Evolutionary conservation across 495 filamentous ascomycete genomes (phyloP), one percentile per base, ranked within the genome.

Genomic region (Hypoxylon trugodes): DNA sequence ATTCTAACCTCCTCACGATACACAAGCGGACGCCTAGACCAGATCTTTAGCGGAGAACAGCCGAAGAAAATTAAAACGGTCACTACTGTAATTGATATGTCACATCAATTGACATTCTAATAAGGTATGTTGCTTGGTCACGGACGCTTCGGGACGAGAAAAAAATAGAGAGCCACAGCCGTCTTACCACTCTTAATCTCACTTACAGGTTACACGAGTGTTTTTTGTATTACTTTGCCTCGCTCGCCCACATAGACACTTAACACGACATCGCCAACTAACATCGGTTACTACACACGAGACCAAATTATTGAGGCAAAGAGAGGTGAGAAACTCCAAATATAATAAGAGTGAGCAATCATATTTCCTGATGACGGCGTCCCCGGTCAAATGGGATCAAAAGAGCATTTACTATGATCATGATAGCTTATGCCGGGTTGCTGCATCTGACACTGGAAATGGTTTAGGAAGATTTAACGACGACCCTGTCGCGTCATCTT

Each of bases 111-210:
- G 19, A 37, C 15, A 21, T 32, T 48, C 63, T 19, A 43, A 24
- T 58, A 41, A 55, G 52, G 24, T 26, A 53, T 58, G 52, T 38
- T 24, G 57, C 46, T n/a, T 61, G 52, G 54, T 51, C 40, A 48
- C 64, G 40, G 64, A 58, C 64, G 57, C 58, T 61, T 67, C 58
- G 64, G 64, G 58, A 61, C 57, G 64, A 13, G 25, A 46, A 59
- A 45, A n/a, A n/a, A n/a, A n/a, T n/a, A n/a, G 52, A 67, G 50
- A 57, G 63, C 58, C 26, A 38, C 64, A 53, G 35, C 64, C 52
- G 64, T 67, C 64, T 61, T 58, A 67, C 64, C 47, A 59, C 40
- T 21, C 43, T 43, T 60, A 18, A 57, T 49, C 22, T 32, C 41
- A 53, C 35, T 35, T 58, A 47, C 46, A 52, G 46, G 64, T 61